Evolutionary conservation across 2,329 filamentous ascomycete genomes (phyloP).

Genomic region (Pezicula rhizophila): DNA sequence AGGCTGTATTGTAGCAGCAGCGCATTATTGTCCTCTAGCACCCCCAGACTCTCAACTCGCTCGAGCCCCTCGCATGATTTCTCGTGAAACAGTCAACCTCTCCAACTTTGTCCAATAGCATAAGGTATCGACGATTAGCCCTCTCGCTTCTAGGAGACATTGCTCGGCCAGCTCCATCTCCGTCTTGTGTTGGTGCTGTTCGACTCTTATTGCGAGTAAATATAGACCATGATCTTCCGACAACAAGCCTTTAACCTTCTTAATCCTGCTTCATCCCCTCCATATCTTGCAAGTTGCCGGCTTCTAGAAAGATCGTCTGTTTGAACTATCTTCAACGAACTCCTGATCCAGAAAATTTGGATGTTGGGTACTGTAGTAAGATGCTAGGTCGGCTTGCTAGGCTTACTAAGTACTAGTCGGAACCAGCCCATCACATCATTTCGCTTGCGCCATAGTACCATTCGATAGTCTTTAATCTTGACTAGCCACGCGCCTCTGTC

Average conservation of each 20-base stretch:
- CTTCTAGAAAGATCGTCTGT: not conserved
- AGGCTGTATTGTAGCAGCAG: not conserved
- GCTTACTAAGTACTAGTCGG: too few relatives aligned
- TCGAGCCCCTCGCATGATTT: slow-evolving; percentile 6
- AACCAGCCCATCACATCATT: not conserved
- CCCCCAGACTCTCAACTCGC: slow-evolving; percentile 1
- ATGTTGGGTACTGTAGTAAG: not conserved
- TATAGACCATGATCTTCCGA: not conserved
- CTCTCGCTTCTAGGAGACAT: too few relatives aligned
- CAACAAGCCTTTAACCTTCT: not conserved
- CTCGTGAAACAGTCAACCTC: slow-evolving; percentile 1
- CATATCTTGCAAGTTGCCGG: not conserved
- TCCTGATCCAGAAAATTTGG: not conserved
- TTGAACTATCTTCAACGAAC: not conserved
- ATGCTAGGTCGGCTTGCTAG: not conserved
- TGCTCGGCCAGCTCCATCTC: not conserved
- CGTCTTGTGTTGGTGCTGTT: not conserved
- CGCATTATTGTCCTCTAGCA: not conserved
- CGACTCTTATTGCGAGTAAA: not conserved
- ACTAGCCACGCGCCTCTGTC: not conserved
- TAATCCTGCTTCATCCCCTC: not conserved
- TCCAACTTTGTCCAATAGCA: slow-evolving; percentile 4
- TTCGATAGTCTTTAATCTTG: not conserved
- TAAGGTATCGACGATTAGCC: not conserved
- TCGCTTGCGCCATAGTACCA: not conserved